Evolutionary conservation across 2,329 filamentous ascomycete species (phyloP), one percentile per base, ranked within the genome.

Genomic region (Phialocephala sp.): DNA sequence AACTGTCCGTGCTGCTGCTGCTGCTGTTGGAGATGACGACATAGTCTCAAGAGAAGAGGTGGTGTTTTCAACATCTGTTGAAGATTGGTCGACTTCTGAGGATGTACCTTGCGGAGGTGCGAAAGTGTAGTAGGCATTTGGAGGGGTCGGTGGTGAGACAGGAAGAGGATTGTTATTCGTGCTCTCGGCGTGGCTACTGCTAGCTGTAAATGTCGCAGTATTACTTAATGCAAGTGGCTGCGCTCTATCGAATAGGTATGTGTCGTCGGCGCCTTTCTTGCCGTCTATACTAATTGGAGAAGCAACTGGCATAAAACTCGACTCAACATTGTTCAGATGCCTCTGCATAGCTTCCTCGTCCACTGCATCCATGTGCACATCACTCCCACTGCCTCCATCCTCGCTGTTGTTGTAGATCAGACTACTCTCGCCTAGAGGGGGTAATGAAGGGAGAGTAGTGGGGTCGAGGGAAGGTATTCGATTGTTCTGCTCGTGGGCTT

Each of bases 291-390:
- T 81, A 56, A 88, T 81, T 14, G 87, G 87, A 8, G 87, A 89
- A 6, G 85, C 75, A 6, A 83, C 81, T 1, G 85, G 84, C 62
- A 88, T 75, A 72, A 90, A 90, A 77, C 87, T 90, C 39, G 87
- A 89, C 73, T 90, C 88, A 68, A 89, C 82, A 72, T 90, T 87
- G 71, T 85, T 82, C 22, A 90, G 76, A 72, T 89, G 86, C 39
- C 70, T 73, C 41, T 74, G 71, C 74, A 78, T 75, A 27, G 72
- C 74, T 37, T 60, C 71, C 61, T 77, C 76, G 60, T 77, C 75
- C 59, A 77, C 47, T 5, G 64, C 64, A 59, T 74, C 71, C 43
- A 69, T 47, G 54, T 70, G 59, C 27, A 62, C 68, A 59, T 74
- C 73, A 59, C 69, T 72, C 37, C 62, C 63, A 39, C 60, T 60